Evolutionary conservation across 257 asterid genomes (phyloP), one percentile per base, ranked within the genome.

Genomic region (Capsicum rhomboideum): DNA sequence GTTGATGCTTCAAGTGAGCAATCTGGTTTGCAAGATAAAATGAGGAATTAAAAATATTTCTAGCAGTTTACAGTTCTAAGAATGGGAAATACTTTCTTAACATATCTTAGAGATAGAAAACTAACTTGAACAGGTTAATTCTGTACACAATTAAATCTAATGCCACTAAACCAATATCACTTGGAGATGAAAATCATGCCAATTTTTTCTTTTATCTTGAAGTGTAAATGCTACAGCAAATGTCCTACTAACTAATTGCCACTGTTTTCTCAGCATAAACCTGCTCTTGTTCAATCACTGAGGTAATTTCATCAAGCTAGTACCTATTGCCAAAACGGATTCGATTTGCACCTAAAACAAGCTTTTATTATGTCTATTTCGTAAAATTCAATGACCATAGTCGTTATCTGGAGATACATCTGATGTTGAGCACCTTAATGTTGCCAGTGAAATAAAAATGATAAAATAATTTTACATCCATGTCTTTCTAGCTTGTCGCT

Each of bases 1-100:
- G 87, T 78, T 90, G 94, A 80, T 96, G 98, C 92, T 88, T 94
- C 92, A 92, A 82, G 8, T 89, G 91, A 46, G 97, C 92, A 83
- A 88, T 92, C 99, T 94, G 89, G 85, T 79, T 54, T 80, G 67
- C 42, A 83, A 44, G 82, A 86, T 53, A 85, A 67, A 79, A 82
- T 71, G 61, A 75, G 50, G 40, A 34, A 42, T 28, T 77, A 26
- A 56, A 80, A 40, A 28, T 66, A 49, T 28, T 9, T 8, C 37
- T 31, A 2, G 69, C 56, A 49, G 10, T 20, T 75, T 18, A 42
- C 26, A 40, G 44, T 40, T 66, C 16, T 49, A 46, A 78, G 74
- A 28, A 78, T 50, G 63, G 81, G 44, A 75, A 42, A 75, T 16
- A 50, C 12, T 75, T 75, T 49, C 61, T 46, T 54, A 28, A 50